Base-by-base conservation (phyloP, 352 stramenopile genomes). In the Phytophthora meadii region DNA sequence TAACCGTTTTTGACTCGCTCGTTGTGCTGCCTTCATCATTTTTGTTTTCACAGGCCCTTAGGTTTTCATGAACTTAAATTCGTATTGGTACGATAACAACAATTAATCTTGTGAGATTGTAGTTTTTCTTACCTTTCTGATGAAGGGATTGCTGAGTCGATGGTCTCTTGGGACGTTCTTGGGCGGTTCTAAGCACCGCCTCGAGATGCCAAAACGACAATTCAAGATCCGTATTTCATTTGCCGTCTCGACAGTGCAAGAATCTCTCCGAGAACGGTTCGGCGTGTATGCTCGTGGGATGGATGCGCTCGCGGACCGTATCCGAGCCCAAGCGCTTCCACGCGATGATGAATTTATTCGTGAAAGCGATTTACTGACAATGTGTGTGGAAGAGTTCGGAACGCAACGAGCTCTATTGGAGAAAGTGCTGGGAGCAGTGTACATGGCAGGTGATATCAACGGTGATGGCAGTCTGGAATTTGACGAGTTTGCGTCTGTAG, bases 51-150 rank as follows among this genome's bases (percentile, higher is more conserved):
- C 65, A 66, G 40, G 9, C 63, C 76, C 19, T 68, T 92, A 40
- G 83, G 83, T 14, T 94, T 84, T 22, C 80, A 89, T 61, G 81
- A 90, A 14, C 85, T 89, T 49, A 91, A 92, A 47, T 92, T 90
- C 56, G 70, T 90, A n/a, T 40, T 93, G 48, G 81, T 88, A 73
- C 9, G 58, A 19, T 14, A 8, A 24, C 12, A 10, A 14, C 34
- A 1, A 50, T 47, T 9, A 27, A 1, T 9, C 12, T 30, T 34
- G 19, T 27, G 17, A 30, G 5, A 19, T 3, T 15, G 4, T 14
- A 10, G 11, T 41, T 15, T 34, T 22, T n/a, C 58, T 60, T 30
- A 56, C 15, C 11, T 28, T 32, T 2, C 28, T 12, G 40, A 4
- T 42, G 25, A 49, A 87, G 78, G 57, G 68, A 15, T 64, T 91